Conservation (phyloP, 2,329 filamentous ascomycete genomes). For the Pseudogymnoascus sp. region DNA sequence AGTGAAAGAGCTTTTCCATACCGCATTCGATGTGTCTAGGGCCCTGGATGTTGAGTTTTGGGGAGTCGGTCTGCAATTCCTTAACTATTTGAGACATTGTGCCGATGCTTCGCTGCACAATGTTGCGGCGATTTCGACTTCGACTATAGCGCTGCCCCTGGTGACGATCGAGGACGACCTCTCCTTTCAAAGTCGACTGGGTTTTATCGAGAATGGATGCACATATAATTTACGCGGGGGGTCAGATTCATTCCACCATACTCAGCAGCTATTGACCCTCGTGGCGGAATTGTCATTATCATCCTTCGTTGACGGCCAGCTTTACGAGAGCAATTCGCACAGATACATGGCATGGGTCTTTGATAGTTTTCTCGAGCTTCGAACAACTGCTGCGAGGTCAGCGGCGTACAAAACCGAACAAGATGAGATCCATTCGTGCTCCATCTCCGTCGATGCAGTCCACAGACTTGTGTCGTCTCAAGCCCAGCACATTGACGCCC, state of each 20-base stretch:
- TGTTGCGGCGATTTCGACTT: neutral
- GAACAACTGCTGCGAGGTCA: conserved; percentile 20
- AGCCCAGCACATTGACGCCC: conserved; percentile 14
- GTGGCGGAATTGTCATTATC: conserved; percentile 24
- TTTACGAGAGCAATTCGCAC: conserved; percentile 26
- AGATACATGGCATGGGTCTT: conserved; percentile 23
- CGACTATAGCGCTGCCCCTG: conserved; percentile 16
- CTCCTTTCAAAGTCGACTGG: neutral
- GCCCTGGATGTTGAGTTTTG: conserved; percentile 37
- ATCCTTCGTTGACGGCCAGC: conserved; percentile 22
- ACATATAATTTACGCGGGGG: conserved; percentile 23
- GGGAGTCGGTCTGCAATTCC: conserved; percentile 37
- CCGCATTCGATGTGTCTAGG: conserved; percentile 40
- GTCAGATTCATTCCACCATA: conserved; percentile 23
- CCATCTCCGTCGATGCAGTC: conserved; percentile 18
- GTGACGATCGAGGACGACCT: conserved; percentile 16
- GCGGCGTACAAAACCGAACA: neutral
- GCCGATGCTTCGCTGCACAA: conserved; percentile 14
- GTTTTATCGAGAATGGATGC: conserved; percentile 14
- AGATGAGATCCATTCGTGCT: neutral
- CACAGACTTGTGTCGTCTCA: conserved; percentile 21
- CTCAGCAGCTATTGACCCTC: conserved; percentile 23
- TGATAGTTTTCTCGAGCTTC: conserved; percentile 23
- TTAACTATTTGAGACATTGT: conserved; percentile 43
- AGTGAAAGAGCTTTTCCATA: conserved; percentile 47